Evolutionary conservation across 2,329 filamentous ascomycete species (phyloP), one percentile per base, ranked within the genome.

Genomic region (Trichoderma arundinaceum): DNA sequence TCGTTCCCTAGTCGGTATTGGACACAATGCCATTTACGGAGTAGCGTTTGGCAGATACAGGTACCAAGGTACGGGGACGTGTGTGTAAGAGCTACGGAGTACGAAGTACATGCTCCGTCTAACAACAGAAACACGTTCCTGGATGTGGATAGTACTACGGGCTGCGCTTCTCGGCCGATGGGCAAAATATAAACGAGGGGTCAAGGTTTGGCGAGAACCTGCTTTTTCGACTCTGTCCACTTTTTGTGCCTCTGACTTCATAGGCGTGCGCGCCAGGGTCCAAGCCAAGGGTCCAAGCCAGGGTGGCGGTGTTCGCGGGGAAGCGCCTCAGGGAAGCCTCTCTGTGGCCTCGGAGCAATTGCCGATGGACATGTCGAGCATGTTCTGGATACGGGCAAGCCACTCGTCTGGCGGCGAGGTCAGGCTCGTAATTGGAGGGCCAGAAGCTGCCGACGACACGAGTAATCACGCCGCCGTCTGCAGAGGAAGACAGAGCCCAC

Each of bases 221-320:
- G 61, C 61, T 64, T 64, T 56, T 15, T 32, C n/a, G 22, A 43
- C 39, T 28, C 51, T 33, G 61, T 57, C 53, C 33, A 57, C 52
- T 56, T 65, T 65, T 48, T 35, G 41, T 48, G 57, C 49, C 57
- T 62, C 64, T 66, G 57, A 66, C 49, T 66, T 66, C 64, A 66
- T 66, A 41, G 62, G 22, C 22, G 22, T 28, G 22, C 22, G 22
- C 35, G 35, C 35, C 35, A 38, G 35, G 35, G 35, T 38, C 35
- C 35, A 54, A 43, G 38, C 60, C 35, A 38, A 38, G 35, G 35
- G 35, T 38, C 35, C 35, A 63, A 56, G 57, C 64, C 48, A 52
- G 64, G 64, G 52, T 64, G 52, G 51, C 61, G 61, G 51, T 64
- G 61, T 58, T 64, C 61, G 52, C 61, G 61, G 61, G 61, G 60